Evolutionary conservation across 208 protist species (phyloP).

Genomic region (Vickermania ingenoplastis): DNA sequence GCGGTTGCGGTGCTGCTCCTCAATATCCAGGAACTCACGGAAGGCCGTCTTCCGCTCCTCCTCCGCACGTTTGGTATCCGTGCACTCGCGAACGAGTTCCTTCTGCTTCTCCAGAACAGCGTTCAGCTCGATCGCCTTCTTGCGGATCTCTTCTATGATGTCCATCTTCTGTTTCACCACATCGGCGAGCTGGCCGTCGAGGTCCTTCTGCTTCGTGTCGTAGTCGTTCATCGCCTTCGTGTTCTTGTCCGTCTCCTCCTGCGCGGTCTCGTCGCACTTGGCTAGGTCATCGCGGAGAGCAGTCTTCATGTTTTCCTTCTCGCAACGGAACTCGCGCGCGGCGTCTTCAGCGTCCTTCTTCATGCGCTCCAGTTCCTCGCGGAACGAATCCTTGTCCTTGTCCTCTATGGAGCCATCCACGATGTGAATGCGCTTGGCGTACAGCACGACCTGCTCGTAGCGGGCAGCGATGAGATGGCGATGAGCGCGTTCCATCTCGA

Average conservation of each 20-base stretch:
- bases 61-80: constrained; percentile 34
- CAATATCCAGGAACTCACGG: constrained; percentile 67
- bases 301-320: constrained; percentile 25
- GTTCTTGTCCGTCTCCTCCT: constrained; percentile 35
- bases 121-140: constrained; percentile 46
- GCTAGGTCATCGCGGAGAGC: constrained; percentile 38
- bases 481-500: constrained; percentile 64
- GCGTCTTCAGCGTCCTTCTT: constrained; percentile 42
- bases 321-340: constrained; percentile 31
- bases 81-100: constrained; percentile 25
- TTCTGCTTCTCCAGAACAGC: constrained; percentile 53
- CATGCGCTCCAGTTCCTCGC: constrained; percentile 33
- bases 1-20: constrained; percentile 47
- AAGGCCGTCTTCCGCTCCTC: constrained; percentile 50
- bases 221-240: constrained; percentile 25
- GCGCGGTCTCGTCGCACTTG: constrained; percentile 24
- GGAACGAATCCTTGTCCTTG: constrained; percentile 31
- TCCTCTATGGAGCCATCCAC: constrained; percentile 22
- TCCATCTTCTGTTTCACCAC: constrained; percentile 37
- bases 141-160: constrained; percentile 56
- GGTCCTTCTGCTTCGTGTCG: constrained; percentile 15
- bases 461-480: constrained; percentile 64
- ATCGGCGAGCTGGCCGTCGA: constrained; percentile 16
- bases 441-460: constrained; percentile 57
- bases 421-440: constrained; percentile 39